Evolutionary conservation across 2,329 filamentous ascomycete species (phyloP).

Genomic region (Sclerotinia trifoliorum): DNA sequence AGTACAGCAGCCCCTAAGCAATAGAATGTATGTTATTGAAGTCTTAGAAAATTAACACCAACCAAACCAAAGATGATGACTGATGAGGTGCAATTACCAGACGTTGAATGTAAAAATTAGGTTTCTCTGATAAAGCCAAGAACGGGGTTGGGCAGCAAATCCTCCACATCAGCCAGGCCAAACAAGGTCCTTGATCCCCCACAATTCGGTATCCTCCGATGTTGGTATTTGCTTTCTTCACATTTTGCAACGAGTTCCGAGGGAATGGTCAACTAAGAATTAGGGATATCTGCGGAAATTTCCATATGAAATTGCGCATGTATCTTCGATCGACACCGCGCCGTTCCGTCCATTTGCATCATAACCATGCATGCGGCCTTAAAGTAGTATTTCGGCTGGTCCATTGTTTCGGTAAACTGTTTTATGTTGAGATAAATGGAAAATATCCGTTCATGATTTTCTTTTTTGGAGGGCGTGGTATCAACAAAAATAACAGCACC

Average conservation of each 20-base stretch:
- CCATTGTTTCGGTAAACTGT: slow-evolving; percentile 2
- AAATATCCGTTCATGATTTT: not conserved
- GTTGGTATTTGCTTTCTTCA: not conserved
- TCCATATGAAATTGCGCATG: not conserved
- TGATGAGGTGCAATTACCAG: not conserved
- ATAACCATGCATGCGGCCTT: not conserved
- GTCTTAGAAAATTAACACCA: fast-evolving
- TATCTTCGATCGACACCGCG: not conserved
- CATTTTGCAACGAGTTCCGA: not conserved
- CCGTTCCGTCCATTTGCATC: not conserved
- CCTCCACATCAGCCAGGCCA: not conserved
- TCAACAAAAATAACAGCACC: not conserved
- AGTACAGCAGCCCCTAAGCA: not conserved
- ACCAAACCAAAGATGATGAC: not conserved
- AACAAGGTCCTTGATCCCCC: not conserved
- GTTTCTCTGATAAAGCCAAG: not conserved
- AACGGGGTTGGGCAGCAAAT: not conserved
- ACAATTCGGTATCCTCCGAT: not conserved
- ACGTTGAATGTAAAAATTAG: too few species aligned
- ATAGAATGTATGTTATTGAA: not conserved
- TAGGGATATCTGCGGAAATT: not conserved
- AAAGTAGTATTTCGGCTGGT: not conserved
- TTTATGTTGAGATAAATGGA: not conserved
- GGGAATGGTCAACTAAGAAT: not conserved
- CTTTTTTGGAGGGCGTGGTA: not conserved